Conservation (phyloP, 768 basidiomycete genomes). For the Sistotremastrum suecicum region DNA sequence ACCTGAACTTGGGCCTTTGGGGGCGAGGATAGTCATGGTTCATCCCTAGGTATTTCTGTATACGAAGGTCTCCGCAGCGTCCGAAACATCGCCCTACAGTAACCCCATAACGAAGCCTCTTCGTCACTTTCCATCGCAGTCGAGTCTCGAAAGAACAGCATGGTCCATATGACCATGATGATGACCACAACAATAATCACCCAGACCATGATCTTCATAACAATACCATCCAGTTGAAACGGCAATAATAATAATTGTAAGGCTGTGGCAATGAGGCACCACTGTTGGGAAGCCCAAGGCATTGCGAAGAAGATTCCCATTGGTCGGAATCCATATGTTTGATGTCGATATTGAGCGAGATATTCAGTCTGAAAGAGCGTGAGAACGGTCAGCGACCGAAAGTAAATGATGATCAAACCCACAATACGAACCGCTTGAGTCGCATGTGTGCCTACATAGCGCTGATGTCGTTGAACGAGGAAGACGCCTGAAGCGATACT, state of each 20-base stretch:
- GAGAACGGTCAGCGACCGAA: background rate
- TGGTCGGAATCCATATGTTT: constrained; percentile 30
- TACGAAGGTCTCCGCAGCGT: no score
- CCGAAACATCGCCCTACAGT: no score
- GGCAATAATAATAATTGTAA: constrained; percentile 14
- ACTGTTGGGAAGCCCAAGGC: constrained; percentile 39
- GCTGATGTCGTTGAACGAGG: constrained; percentile 9
- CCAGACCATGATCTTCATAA: constrained; percentile 1
- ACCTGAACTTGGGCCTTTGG: no score
- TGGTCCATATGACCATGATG: no score
- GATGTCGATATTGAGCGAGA: constrained; percentile 22
- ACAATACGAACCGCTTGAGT: constrained; percentile 26
- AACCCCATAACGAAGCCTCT: no score
- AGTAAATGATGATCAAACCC: background rate
- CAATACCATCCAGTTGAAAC: background rate
- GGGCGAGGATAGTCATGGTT: no score
- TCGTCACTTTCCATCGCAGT: no score
- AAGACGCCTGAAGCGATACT: constrained; percentile 1
- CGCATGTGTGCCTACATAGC: constrained; percentile 19
- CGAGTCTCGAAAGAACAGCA: no score
- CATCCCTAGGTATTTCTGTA: no score
- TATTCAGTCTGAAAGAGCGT: constrained; percentile 24
- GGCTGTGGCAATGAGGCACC: constrained; percentile 22
- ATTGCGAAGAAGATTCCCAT: constrained; percentile 37
- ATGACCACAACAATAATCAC: no score